A percentile compares a stretch with the other conserved stretches of the same genome.
Evolutionary conservation across 805 yeast species (phyloP).

Genomic region (Yarrowia hollandica): DNA sequence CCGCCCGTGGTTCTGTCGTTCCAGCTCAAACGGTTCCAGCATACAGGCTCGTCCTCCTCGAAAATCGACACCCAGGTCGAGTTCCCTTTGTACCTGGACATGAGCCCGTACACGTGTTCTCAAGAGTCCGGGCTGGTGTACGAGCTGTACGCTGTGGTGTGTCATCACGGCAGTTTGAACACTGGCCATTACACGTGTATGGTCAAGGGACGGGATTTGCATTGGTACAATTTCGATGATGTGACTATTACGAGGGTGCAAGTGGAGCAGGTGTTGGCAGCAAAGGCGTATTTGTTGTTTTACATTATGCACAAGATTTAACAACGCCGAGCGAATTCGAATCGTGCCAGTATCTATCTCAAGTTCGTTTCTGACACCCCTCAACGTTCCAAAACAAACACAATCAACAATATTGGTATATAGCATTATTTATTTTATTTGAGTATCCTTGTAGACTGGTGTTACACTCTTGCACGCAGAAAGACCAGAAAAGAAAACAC

Average conservation of each 20-base stretch:
- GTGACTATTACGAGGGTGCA: conserved; percentile 69
- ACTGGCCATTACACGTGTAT: conserved; percentile 93
- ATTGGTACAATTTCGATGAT: conserved; percentile 93
- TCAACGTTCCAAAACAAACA: background rate
- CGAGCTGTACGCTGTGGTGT: conserved; percentile 82
- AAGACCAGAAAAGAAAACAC: too few relatives aligned
- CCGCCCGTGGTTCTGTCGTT: conserved; percentile 78
- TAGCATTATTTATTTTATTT: conserved; percentile 19
- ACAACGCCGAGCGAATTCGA: conserved; percentile 9
- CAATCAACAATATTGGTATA: conserved; percentile 5
- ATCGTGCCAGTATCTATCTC: background rate
- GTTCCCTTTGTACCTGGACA: conserved; percentile 71
- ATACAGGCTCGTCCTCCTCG: conserved; percentile 47
- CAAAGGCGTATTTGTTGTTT: conserved; percentile 71
- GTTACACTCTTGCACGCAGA: too few relatives aligned
- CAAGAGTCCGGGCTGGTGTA: conserved; percentile 47
- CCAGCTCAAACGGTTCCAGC: conserved; percentile 77
- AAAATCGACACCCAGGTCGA: conserved; percentile 75
- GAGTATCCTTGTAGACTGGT: too few relatives aligned
- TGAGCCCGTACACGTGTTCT: conserved; percentile 55
- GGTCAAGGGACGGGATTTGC: conserved; percentile 67
- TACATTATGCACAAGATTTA: conserved; percentile 39
- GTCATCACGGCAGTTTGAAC: conserved; percentile 89
- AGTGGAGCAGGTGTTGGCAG: conserved; percentile 58
- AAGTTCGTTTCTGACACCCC: background rate